Evolutionary conservation across 805 yeast species (phyloP).

Genomic region (Candida yuanshanica): DNA sequence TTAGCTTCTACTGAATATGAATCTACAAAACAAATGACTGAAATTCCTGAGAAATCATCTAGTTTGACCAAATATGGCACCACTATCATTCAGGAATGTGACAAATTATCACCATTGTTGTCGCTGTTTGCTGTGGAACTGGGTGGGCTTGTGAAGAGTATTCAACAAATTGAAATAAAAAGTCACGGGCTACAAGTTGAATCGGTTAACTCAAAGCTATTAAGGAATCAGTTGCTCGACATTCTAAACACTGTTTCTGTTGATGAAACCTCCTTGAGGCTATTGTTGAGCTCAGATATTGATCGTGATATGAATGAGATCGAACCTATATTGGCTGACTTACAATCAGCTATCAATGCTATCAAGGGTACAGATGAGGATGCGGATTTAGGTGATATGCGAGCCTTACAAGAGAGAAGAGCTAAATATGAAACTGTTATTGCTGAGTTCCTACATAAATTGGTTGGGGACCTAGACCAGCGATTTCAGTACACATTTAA

Average conservation of each 20-base stretch:
- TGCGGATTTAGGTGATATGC: slow-evolving; percentile 53
- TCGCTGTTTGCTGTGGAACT: slow-evolving; percentile 56
- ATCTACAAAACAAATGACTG: slow-evolving; percentile 51
- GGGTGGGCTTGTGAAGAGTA: slow-evolving; percentile 59
- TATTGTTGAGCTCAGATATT: slow-evolving; percentile 42
- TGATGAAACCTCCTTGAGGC: slow-evolving; percentile 46
- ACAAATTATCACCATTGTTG: slow-evolving; percentile 46
- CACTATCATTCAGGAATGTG: slow-evolving; percentile 46
- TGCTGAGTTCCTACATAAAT: slow-evolving; percentile 41
- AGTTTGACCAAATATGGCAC: slow-evolving; percentile 37
- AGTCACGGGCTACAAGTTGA: slow-evolving; percentile 81
- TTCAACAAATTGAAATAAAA: slow-evolving; percentile 64
- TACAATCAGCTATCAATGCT: slow-evolving; percentile 61
- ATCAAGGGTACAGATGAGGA: slow-evolving; percentile 44
- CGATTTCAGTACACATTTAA: slow-evolving; percentile 36
- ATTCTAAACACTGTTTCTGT: slow-evolving; percentile 67
- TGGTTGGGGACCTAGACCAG: slow-evolving; percentile 36
- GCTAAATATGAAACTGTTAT: slow-evolving; percentile 54
- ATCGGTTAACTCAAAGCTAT: slow-evolving; percentile 71
- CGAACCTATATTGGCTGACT: slow-evolving; percentile 50
- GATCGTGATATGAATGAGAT: slow-evolving; percentile 42
- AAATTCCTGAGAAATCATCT: slow-evolving; percentile 39
- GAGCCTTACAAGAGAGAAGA: slow-evolving; percentile 64
- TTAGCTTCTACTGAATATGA: slow-evolving; percentile 57
- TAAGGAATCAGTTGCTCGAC: slow-evolving; percentile 65